phyloP scores from a whole-genome alignment of 2,329 filamentous ascomycete genomes.

The Aotearoamyces nothofagi region DNA sequence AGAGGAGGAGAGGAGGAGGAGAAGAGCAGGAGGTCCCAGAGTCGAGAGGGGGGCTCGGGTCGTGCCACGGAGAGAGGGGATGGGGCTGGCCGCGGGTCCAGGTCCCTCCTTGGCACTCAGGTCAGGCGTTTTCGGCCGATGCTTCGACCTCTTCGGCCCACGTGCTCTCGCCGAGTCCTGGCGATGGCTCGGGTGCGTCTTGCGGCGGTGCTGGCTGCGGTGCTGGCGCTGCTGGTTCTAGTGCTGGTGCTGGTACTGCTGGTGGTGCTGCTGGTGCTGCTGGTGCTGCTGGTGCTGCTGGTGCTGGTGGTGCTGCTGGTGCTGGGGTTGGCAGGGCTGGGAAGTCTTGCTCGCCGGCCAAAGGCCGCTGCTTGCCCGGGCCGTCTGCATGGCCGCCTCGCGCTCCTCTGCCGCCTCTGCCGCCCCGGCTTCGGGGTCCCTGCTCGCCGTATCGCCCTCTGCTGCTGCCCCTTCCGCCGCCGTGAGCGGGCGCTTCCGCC shows the following conservation, averaged over 20 bases:
- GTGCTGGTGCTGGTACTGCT: constrained; percentile 7
- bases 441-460: constrained; percentile 8
- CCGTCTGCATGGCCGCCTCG: constrained; percentile 9
- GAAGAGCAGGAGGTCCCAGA: too few species aligned
- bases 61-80: too few species aligned
- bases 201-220: constrained; percentile 1
- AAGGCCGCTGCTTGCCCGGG: too few species aligned
- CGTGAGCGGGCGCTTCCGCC: constrained; percentile 2
- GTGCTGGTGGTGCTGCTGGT: neutral
- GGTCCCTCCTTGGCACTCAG: too few species aligned
- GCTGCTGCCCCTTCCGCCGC: constrained; percentile 5
- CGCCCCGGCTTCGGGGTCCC: constrained; percentile 6
- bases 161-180: constrained; percentile 3
- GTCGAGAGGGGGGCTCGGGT: too few species aligned
- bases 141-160: constrained; percentile 8
- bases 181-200: constrained; percentile 4
- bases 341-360: constrained; percentile 2
- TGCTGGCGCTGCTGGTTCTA: constrained; percentile 1
- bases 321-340: constrained; percentile 3
- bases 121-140: constrained; percentile 24
- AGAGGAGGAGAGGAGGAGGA: too few species aligned
- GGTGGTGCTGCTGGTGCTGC: constrained; percentile 1
- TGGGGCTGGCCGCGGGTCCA: too few species aligned
- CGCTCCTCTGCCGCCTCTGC: constrained; percentile 9
- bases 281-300: neutral